Base-by-base conservation (phyloP, 164 flowering plant genomes). In the Dillenia suffruticosa region DNA sequence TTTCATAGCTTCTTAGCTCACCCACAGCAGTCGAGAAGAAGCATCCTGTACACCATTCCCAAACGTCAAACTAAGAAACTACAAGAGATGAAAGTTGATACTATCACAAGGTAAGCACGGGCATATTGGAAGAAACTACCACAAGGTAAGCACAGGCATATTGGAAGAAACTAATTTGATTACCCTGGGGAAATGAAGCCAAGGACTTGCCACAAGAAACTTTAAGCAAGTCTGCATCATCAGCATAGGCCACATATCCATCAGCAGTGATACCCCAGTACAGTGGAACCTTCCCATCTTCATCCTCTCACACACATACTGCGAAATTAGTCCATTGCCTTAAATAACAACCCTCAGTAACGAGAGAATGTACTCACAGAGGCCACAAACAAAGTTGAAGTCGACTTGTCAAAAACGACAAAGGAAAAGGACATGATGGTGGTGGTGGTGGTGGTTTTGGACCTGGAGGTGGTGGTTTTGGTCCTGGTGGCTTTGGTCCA, bases 251-350 rank as follows among this genome's bases (percentile, higher is more conserved):
- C 51, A 82, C 79, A 44, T 79, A 91, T 3, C 92, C 97, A 75
- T 89, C 93, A 2, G 81, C 84, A 15, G 89, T 85, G 64, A 89
- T 68, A 2, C 97, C 97, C 97, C 96, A 91, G 62, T 52, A 84
- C 1, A 91, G 74, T 1, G 74, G 81, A 57, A 86, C 81, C 88
- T 90, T 77, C 49, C 65, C 73, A n/a, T 16, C 12, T 49, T 71
- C 67, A 48, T 71, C 74, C 74, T 71, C n/a, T n/a, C 24, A 46
- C 15, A 9, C 49, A 13, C 17, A 51, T 26, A 44, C n/a, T 46
- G 58, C 49, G 1, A 12, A 59, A 22, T 9, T 19, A 56, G 2
- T 11, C n/a, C 13, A 62, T 1, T 24, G 7, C 16, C 62, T 44
- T 45, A 56, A 17, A 19, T 46, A 12, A 13, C 32, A 15, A 8